Evolutionary conservation across 169 alveolate species (phyloP), one percentile per base, ranked within the genome.

Genomic region (Cryptosporidium tyzzeri): DNA sequence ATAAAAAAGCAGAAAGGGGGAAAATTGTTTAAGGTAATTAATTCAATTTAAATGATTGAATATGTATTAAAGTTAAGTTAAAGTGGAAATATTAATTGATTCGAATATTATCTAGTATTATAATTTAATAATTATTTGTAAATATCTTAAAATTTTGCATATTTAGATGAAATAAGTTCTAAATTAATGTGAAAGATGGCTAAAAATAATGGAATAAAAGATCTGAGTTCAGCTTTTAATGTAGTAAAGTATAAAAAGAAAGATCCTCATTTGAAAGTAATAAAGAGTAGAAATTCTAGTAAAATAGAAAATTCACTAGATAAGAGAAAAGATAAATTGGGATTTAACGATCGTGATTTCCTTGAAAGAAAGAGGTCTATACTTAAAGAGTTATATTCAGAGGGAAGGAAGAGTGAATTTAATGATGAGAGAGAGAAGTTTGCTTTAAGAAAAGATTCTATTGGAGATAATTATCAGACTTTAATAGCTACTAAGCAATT

Each of bases 371-470:
- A 21, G 35, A 80, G 26, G 9, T 35, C 67, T 23, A 16, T 80
- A 12, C 75, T 80, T 21, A 80, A 39, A 18, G 89, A 80, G 39
- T 39, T 80, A 3, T 44, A 62, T 29, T 26, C n/a, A 23, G 89
- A 80, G 23, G 68, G 80, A 23, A 33, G 75, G 23, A 61, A 44
- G 23, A 67, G 89, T 31, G 89, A 80, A 51, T 80, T 80, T 80
- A 65, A 6, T 29, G 89, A 80, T 65, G 89, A 80, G 65, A 80
- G 89, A 62, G 80, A 80, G 29, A 80, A 26, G 48, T 80, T 80
- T 37, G 65, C 26, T 59, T 26, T 62, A 23, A 62, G 26, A n/a
- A 80, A 80, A 33, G 75, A 61, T 5, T 21, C 6, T 29, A 23
- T 26, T 23, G 84, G 71, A 65, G 50, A 65, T 7, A 26, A 55